These are phyloP conservation scores for Colletotrichum siamense DNA, from an alignment of 2,329 filamentous ascomycete species.

Conservation along the genomic window DNA sequence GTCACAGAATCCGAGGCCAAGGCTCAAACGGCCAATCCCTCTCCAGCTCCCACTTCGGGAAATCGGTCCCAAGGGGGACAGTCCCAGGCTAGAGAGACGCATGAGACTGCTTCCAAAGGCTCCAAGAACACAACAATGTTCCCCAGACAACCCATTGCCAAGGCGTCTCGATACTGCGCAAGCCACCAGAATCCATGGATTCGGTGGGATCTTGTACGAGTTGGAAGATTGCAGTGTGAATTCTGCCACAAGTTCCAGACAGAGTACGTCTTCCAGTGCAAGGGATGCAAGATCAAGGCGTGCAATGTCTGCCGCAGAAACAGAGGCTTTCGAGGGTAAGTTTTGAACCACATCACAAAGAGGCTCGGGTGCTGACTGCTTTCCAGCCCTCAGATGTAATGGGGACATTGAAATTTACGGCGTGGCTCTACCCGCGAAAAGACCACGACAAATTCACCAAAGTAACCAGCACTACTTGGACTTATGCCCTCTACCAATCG, in stretches of 20 bases:
- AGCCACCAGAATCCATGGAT: not conserved
- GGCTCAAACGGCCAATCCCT: not conserved
- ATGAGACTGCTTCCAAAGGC: not conserved
- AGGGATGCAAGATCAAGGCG: not conserved
- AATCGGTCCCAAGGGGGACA: rapidly evolving
- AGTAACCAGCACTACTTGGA: too few species aligned
- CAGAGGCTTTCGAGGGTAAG: not conserved
- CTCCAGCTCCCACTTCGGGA: not conserved
- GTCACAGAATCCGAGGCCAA: not conserved
- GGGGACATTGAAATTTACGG: too few species aligned
- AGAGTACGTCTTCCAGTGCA: not conserved
- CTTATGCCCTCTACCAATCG: too few species aligned
- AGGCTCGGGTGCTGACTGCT: not conserved
- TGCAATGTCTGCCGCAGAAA: not conserved
- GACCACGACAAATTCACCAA: too few species aligned
- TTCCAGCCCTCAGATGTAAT: not conserved
- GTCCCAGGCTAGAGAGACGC: rapidly evolving
- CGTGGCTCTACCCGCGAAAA: too few species aligned
- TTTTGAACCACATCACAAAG: not conserved
- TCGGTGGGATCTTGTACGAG: not conserved
- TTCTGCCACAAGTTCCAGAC: not conserved
- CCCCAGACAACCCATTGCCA: not conserved
- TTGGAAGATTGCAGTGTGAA: not conserved
- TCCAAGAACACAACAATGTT: not conserved
- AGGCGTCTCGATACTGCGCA: not conserved